Base-by-base conservation (phyloP, 306 rosid species). In the Cajanus cajan region DNA sequence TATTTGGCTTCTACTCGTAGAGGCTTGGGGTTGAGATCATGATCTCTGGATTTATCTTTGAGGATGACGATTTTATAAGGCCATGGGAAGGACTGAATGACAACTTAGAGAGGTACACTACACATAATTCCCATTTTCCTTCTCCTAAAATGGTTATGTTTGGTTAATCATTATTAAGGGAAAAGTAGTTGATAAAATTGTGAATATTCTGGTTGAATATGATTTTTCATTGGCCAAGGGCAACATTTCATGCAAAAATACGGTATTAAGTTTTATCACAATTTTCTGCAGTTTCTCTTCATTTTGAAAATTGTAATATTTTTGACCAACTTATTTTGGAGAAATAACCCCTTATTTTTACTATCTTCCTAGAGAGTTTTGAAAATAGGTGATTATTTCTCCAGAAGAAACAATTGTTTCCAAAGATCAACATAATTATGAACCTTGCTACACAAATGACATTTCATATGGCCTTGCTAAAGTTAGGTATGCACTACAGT, bases 41-140 rank as follows among this genome's bases (percentile, higher is more conserved):
- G 83, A 71, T 95, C 78, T 92, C 98, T 5, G 98, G 98, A 67
- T 87, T 92, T 82, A 90, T 85, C 52, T 91, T 95, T 50, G 90
- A 87, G 44, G 88, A 86, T 82, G 91, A 88, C 0, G 98, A 95
- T 86, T 95, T 92, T 86, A 34, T 88, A 63, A 87, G 84, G 86
- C 97, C 98, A 10, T 95, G 98, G 98, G 98, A 92, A 78, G 98
- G 93, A 73, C 83, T 74, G 66, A 66, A 62, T 65, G 89, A 86
- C 82, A 91, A 90, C 80, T 80, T 90, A 84, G 98, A 95, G 78
- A 92, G 98, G 98, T 95, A 82, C 70, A 22, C 45, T 95, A 82
- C 70, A 33, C 45, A 44, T 79, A 65, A 52, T 79, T 83, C 7
- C 77, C 75, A 71, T 66, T 39, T 78, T 43, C 15, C 54, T 71